Evolutionary conservation across 2,329 filamentous ascomycete genomes (phyloP).

Genomic region (Calonectria pauciramosa): DNA sequence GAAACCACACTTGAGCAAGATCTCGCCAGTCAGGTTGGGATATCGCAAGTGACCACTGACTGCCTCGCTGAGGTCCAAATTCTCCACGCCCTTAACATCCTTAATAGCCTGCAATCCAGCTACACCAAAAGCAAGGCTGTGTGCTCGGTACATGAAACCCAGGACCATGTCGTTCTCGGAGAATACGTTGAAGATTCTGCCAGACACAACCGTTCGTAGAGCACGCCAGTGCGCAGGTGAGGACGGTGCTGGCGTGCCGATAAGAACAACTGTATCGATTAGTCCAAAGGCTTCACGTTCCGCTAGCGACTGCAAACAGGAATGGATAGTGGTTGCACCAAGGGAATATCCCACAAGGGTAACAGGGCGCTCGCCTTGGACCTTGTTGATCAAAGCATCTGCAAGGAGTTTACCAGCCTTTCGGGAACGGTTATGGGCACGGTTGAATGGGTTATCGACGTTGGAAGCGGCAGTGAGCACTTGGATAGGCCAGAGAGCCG

Average conservation of each 20-base stretch:
- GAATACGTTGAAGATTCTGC: slow-evolving; percentile 89
- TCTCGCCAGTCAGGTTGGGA: slow-evolving; percentile 64
- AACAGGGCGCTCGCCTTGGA: slow-evolving; percentile 85
- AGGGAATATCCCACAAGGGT: slow-evolving; percentile 86
- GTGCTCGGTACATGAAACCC: slow-evolving; percentile 88
- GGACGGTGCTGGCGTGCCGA: slow-evolving; percentile 85
- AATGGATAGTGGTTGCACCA: slow-evolving; percentile 85
- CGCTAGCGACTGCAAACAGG: slow-evolving; percentile 82
- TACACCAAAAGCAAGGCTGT: slow-evolving; percentile 84
- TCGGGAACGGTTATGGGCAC: slow-evolving; percentile 81
- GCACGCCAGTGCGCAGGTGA: slow-evolving; percentile 80
- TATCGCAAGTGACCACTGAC: slow-evolving; percentile 68
- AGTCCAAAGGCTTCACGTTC: slow-evolving; percentile 86
- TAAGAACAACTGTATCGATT: slow-evolving; percentile 85
- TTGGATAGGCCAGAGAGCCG: slow-evolving; percentile 78
- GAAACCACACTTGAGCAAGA: slow-evolving; percentile 67
- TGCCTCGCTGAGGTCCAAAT: slow-evolving; percentile 66
- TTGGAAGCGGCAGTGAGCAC: slow-evolving; percentile 76
- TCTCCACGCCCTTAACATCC: slow-evolving; percentile 75
- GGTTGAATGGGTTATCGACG: slow-evolving; percentile 86
- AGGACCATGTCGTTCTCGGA: slow-evolving; percentile 90
- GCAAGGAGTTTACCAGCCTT: slow-evolving; percentile 86
- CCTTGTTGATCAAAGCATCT: slow-evolving; percentile 84
- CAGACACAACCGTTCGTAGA: slow-evolving; percentile 83
- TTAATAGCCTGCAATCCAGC: slow-evolving; percentile 84